These are phyloP conservation scores for Ephemerocybe angulata DNA, from an alignment of 768 basidiomycete species.

Conservation along the genomic window DNA sequence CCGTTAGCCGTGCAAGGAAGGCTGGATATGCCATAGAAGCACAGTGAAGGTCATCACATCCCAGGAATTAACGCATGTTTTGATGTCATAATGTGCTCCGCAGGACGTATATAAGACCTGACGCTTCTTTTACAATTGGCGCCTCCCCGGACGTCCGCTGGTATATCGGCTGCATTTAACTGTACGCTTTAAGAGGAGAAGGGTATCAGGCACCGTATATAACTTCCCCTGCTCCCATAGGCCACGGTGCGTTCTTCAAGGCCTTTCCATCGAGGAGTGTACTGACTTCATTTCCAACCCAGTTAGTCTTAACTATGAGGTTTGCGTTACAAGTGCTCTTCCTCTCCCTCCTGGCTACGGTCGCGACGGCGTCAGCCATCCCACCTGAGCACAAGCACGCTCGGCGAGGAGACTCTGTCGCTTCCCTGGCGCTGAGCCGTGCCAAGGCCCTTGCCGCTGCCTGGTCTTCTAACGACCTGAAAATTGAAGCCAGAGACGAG, in stretches of 20 bases:
- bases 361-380: background rate
- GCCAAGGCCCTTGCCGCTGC: background rate
- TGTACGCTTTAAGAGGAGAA: too few relatives aligned
- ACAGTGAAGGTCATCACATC: too few relatives aligned
- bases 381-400: background rate
- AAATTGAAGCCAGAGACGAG: background rate
- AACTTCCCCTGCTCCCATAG: too few relatives aligned
- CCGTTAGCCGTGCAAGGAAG: background rate
- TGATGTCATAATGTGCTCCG: slow-evolving; percentile 3
- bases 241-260: too few relatives aligned
- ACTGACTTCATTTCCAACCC: too few relatives aligned
- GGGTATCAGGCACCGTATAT: too few relatives aligned
- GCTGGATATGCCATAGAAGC: background rate
- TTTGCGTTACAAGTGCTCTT: background rate
- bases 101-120: background rate
- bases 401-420: background rate
- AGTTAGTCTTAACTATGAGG: too few relatives aligned
- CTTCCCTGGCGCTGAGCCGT: background rate
- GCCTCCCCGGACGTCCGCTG: too few relatives aligned
- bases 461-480: background rate
- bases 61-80: background rate
- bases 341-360: background rate
- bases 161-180: too few relatives aligned
- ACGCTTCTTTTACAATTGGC: background rate
- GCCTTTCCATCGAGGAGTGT: too few relatives aligned